Percentiles rank a stretch among this genome's conserved stretches.
phyloP scores from a whole-genome alignment of 2,329 filamentous ascomycete genomes.

The Calonectria leucothoes region DNA sequence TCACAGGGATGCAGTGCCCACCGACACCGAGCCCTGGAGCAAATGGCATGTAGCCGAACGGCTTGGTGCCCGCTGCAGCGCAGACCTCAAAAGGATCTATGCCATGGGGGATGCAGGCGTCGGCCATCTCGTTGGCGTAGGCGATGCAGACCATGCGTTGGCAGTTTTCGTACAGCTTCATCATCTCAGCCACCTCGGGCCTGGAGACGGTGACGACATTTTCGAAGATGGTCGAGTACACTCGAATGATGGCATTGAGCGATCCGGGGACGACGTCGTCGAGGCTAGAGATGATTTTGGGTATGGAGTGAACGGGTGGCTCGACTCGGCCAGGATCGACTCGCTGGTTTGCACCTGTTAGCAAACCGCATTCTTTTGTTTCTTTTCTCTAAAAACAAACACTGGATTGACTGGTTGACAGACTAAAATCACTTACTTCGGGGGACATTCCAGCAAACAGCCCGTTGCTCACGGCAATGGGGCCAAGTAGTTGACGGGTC shows the following conservation, averaged over 20 bases:
- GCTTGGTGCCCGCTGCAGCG: slow-evolving; percentile 59
- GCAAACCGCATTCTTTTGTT: not conserved
- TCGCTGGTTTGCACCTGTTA: slow-evolving; percentile 44
- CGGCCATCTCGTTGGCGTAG: slow-evolving; percentile 66
- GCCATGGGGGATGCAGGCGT: slow-evolving; percentile 56
- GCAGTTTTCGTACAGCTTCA: slow-evolving; percentile 68
- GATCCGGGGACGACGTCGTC: slow-evolving; percentile 58
- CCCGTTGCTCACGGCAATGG: slow-evolving; percentile 51
- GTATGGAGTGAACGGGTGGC: slow-evolving; percentile 55
- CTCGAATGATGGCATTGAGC: slow-evolving; percentile 51
- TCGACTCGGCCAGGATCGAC: slow-evolving; percentile 61
- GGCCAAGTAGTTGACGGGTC: slow-evolving; percentile 59
- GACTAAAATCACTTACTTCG: slow-evolving; percentile 31
- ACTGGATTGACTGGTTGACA: too few species aligned
- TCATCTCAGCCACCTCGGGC: slow-evolving; percentile 67
- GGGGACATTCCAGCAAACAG: slow-evolving; percentile 62
- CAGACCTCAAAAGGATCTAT: slow-evolving; percentile 64
- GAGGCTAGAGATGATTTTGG: slow-evolving; percentile 65
- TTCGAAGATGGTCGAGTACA: slow-evolving; percentile 60
- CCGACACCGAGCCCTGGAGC: slow-evolving; percentile 61
- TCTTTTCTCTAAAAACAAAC: not conserved
- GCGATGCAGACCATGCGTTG: slow-evolving; percentile 66
- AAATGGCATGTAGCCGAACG: slow-evolving; percentile 63
- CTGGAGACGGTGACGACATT: slow-evolving; percentile 57
- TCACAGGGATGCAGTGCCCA: slow-evolving; percentile 66